These are phyloP conservation scores for Microdochium bolleyi DNA, from an alignment of 2,329 filamentous ascomycete species.

Conservation along the genomic window DNA sequence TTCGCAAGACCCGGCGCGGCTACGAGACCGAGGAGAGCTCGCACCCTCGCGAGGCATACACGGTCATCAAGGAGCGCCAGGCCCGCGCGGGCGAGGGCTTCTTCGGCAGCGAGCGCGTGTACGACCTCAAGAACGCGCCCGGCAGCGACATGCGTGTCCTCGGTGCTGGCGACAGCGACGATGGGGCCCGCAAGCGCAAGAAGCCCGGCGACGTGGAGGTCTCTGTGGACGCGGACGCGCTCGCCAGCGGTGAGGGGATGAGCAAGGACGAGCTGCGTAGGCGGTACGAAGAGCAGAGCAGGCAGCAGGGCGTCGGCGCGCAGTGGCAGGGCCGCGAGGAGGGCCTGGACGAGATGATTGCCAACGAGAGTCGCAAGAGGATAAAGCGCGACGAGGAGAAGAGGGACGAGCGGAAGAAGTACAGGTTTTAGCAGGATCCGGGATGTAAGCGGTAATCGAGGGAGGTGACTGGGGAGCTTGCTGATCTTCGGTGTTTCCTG, in stretches of 20 bases:
- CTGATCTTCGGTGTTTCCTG: too few species aligned
- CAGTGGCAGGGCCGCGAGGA: slow-evolving; percentile 68
- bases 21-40: slow-evolving; percentile 80
- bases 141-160: slow-evolving; percentile 57
- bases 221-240: slow-evolving; percentile 76
- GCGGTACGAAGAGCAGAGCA: slow-evolving; percentile 68
- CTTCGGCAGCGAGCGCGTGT: slow-evolving; percentile 90
- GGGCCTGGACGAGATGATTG: slow-evolving; percentile 95
- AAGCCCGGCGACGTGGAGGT: slow-evolving; percentile 95
- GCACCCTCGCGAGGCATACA: slow-evolving; percentile 73
- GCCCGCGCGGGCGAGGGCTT: slow-evolving; percentile 75
- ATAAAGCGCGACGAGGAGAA: slow-evolving; percentile 82
- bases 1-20: slow-evolving; percentile 78
- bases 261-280: slow-evolving; percentile 76
- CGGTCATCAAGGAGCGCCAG: slow-evolving; percentile 82
- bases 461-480: too few species aligned
- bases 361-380: slow-evolving; percentile 83
- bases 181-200: slow-evolving; percentile 71
- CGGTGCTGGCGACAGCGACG: slow-evolving; percentile 67
- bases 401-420: slow-evolving; percentile 55
- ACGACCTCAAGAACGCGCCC: slow-evolving; percentile 63
- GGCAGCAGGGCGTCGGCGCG: slow-evolving; percentile 57
- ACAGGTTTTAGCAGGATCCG: slow-evolving; percentile 30
- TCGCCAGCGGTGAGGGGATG: slow-evolving; percentile 68
- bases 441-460: too few species aligned